phyloP scores from a whole-genome alignment of 2,329 filamentous ascomycete genomes.

The Aspergillus puulaauensis region DNA sequence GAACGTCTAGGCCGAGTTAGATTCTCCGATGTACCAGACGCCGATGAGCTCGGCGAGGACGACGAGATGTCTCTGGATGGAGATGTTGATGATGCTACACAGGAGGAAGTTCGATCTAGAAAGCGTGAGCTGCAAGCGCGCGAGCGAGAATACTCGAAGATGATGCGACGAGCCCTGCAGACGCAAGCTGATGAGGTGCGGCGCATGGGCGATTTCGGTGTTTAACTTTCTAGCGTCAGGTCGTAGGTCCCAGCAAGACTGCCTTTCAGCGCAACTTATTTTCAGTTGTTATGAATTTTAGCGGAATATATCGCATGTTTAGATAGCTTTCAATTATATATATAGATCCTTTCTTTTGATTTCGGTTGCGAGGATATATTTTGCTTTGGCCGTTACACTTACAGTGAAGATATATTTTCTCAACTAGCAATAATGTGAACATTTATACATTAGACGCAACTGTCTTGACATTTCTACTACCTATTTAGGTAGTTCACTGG shows the following conservation, averaged over 20 bases:
- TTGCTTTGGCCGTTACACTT: background rate
- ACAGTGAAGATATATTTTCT: too few species aligned
- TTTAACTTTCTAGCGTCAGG: background rate
- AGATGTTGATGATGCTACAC: conserved; percentile 27
- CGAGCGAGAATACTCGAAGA: conserved; percentile 60
- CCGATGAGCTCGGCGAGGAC: conserved; percentile 40
- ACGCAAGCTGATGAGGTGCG: conserved; percentile 75
- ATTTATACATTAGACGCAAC: too few species aligned
- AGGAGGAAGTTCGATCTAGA: conserved; percentile 30
- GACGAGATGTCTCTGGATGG: conserved; percentile 29
- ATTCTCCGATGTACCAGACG: conserved; percentile 52
- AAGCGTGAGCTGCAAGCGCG: conserved; percentile 34
- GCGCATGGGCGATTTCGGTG: conserved; percentile 58
- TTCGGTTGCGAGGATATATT: background rate
- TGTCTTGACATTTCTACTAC: too few species aligned
- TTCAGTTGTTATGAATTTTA: background rate
- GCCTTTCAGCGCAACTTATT: background rate
- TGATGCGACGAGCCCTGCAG: conserved; percentile 73
- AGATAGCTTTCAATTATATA: conserved; percentile 3
- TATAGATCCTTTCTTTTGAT: background rate
- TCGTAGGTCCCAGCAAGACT: too few species aligned
- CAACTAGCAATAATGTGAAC: too few species aligned
- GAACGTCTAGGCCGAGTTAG: conserved; percentile 74
- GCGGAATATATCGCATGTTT: background rate
- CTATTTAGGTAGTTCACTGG: too few species aligned